Evolutionary conservation across 2,329 filamentous ascomycete genomes (phyloP).

Genomic region (Arthrobotrys iridis): DNA sequence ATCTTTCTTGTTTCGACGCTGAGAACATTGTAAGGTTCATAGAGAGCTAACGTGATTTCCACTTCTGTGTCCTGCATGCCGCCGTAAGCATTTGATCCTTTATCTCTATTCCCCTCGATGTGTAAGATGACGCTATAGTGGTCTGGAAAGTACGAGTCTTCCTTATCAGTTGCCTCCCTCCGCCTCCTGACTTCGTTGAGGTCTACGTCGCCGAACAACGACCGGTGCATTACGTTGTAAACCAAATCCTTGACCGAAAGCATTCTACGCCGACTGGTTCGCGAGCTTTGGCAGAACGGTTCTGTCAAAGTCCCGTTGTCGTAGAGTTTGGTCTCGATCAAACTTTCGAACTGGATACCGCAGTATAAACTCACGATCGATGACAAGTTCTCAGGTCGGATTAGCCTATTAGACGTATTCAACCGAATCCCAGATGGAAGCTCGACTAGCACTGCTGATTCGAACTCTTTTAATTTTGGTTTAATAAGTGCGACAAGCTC

Average conservation of each 20-base stretch:
- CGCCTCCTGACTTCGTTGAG: constrained; percentile 25
- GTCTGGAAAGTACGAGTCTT: not conserved
- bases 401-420: constrained; percentile 33
- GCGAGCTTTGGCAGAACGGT: constrained; percentile 13
- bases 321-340: constrained; percentile 26
- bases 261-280: constrained; percentile 41
- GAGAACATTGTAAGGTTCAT: constrained; percentile 22
- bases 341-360: constrained; percentile 24
- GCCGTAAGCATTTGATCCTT: not conserved
- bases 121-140: constrained; percentile 34
- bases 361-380: constrained; percentile 20
- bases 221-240: constrained; percentile 42
- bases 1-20: constrained; percentile 3
- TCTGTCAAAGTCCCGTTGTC: constrained; percentile 16
- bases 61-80: constrained; percentile 33
- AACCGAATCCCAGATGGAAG: not conserved
- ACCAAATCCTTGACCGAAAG: constrained; percentile 40
- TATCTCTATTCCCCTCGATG: constrained; percentile 20
- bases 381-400: constrained; percentile 26
- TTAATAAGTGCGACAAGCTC: constrained; percentile 39
- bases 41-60: constrained; percentile 28
- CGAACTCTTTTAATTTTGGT: constrained; percentile 29
- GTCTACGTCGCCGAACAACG: constrained; percentile 21
- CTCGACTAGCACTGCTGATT: constrained; percentile 12
- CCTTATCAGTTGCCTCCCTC: not conserved